Evolutionary conservation across 768 basidiomycete species (phyloP), one percentile per base, ranked within the genome.

Genomic region (Russula lepida): DNA sequence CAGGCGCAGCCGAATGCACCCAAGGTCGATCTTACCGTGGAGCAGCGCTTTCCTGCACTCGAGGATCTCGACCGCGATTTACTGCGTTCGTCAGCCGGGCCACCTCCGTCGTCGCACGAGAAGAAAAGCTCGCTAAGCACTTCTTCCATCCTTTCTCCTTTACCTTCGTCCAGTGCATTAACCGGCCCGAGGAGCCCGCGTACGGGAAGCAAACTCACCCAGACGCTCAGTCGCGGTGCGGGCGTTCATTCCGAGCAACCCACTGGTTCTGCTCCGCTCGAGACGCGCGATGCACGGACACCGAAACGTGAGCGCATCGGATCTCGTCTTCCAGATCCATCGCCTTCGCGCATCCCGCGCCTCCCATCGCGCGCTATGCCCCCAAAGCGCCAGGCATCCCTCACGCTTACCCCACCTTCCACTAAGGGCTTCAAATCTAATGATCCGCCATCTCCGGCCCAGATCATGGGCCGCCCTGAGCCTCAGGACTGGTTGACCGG

Each of bases 21-120:
- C 43, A 68, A 69, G 43, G 76, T 78, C 23, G 76, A 78, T 32
- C 69, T 79, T 25, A 75, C 80, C 46, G 80, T 77, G 19, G 92
- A 94, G 71, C 79, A 83, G 32, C 80, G 90, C 55, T 97, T 90
- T 71, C 94, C 94, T 0, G 89, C 94, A 0, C 74, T 97, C 44
- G 94, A 95, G 70, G 88, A 89, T 61, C 75, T 95, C 6, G 87
- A 92, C 71, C 80, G 83, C 25, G 74, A 74, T 11, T 81, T 83
- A 63, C 67, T 68, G 15, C 70, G 67, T 11, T 63, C 77, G 25
- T 15, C 12, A 27, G 64, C 70, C 1, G 64, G 66, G 11, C 56
- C 28, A 8, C 55, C 64, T 4, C n/a, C 62, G 17, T 50, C 56
- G 30, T 62, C 55, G 19, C 57, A 59, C 17, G 51, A 39, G 33